These are phyloP conservation scores for Lolium rigidum DNA, from an alignment of 176 grass and related monocot genomes.

Conservation along the genomic window DNA sequence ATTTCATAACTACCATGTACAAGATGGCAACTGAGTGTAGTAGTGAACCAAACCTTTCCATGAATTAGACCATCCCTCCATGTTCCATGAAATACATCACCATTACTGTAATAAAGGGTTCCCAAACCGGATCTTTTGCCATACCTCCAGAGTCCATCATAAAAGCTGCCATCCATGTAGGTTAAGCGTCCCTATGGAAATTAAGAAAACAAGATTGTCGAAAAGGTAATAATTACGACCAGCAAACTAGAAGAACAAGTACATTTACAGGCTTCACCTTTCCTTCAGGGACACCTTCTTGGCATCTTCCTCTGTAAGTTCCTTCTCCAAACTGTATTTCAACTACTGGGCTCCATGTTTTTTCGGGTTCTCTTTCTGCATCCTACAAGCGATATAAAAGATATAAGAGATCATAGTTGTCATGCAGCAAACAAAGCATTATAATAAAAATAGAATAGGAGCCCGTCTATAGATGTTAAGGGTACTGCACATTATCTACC, in stretches of 20 bases:
- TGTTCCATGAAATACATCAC: constrained; percentile 93
- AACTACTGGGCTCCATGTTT: constrained; percentile 84
- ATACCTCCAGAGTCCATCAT: constrained; percentile 90
- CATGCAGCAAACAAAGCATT: background rate
- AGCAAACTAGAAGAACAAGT: constrained; percentile 24
- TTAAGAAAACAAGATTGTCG: constrained; percentile 29
- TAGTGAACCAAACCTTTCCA: constrained; percentile 71
- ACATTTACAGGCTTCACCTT: constrained; percentile 58
- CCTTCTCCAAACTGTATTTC: constrained; percentile 87
- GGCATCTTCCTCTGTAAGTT: constrained; percentile 87
- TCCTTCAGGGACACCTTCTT: constrained; percentile 96
- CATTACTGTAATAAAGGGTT: constrained; percentile 84
- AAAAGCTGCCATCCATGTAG: constrained; percentile 81
- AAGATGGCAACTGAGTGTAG: background rate
- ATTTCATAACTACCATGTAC: constrained; percentile 1
- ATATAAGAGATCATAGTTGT: constrained; percentile 34
- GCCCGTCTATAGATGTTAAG: constrained; percentile 8
- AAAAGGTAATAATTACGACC: background rate
- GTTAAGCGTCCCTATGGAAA: constrained; percentile 67
- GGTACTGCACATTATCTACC: constrained; percentile 1
- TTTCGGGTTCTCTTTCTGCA: constrained; percentile 88
- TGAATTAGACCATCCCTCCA: constrained; percentile 98
- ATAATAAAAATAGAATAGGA: background rate
- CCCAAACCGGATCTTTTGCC: constrained; percentile 94
- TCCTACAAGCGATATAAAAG: constrained; percentile 49